Evolutionary conservation across 306 rosid species (phyloP), one percentile per base, ranked within the genome.

Genomic region (Aeschynomene evenia): DNA sequence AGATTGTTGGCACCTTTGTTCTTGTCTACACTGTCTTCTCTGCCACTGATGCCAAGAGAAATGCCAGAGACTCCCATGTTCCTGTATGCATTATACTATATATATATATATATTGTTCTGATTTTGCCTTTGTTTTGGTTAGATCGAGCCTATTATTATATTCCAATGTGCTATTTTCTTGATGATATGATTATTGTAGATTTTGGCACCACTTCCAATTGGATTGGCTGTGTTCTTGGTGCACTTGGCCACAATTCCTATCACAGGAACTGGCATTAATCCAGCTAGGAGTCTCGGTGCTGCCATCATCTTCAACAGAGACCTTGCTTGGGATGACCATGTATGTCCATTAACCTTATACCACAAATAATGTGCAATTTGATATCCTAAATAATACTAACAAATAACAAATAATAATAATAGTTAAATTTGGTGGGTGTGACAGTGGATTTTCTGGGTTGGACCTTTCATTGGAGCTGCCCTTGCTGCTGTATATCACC

Each of bases 271-370:
- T 7, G 87, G 98, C 22, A 92, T 89, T 22, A 92, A 92, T 85
- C 98, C 96, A 0, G 98, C 98, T 3, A 83, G 98, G 79, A 92
- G 98, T 80, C 89, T 92, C 9, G 98, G 96, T 70, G 98, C 98
- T 70, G 98, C 98, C 11, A 70, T 92, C 63, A 77, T 92, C 81
- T 89, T 68, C 89, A 85, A 92, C 91, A 76, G 69, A 69, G 83
- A 81, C 37, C 83, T 7, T 14, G 95, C 92, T 11, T 92, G 98
- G 98, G 83, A 89, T 72, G 89, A 89, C 75, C 96, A 87, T 0
- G 96, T 92, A 75, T 84, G 81, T 26, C 4, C 5, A 20, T 7
- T 42, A 14, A 12, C 14, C 15, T 33, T 21, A 22, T n/a, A n/a
- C n/a, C n/a, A n/a, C n/a, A n/a, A n/a, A n/a, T n/a, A n/a, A n/a